Evolutionary conservation across 1,139 yeast species (phyloP), one percentile per base, ranked within the genome.

Genomic region (Yamadazyma siamensis): DNA sequence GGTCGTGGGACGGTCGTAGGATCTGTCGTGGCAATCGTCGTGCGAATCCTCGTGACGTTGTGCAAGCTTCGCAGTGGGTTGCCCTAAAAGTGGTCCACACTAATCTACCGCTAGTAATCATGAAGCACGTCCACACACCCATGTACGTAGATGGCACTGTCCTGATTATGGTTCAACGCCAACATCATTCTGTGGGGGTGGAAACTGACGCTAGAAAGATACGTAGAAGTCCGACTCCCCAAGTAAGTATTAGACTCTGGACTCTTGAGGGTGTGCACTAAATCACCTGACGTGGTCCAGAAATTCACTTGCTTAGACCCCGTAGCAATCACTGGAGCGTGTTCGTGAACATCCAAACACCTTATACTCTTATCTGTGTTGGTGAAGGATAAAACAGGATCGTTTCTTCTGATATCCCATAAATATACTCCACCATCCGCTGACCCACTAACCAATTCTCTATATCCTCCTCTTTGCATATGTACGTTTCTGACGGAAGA

Each of bases 181-280:
- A 91, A 54, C 74, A 86, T 77, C 95, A 91, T 86, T 40, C 94
- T 67, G 53, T 94, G 98, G 2, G 99, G 99, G 53, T 91, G 99
- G 54, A 91, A 77, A 0, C 82, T 70, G 38, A 88, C 57, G 9
- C 78, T 66, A 5, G 89, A 77, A 32, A 86, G 66, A 45, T 79
- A 82, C 34, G 60, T 61, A 19, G 72, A 64, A 10, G 72, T 69
- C 36, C 77, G 47, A 31, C 62, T 65, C 30, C 65, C 47, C 52
- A 74, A 54, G 46, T 71, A 63, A 28, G 62, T 59, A n/a, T n/a
- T n/a, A n/a, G 22, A 15, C 15, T 67, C 59, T 8, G 80, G 77
- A 38, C 78, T 78, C 43, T 73, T 75, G 40, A 88, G 73, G 5
- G 75, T 66, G 1, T 86, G 64, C 10, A 88, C 64, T 31, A 77